Percentiles rank a stretch among this genome's conserved stretches.
These are phyloP conservation scores for Aspergillus ustus DNA, from an alignment of 2,329 filamentous ascomycete genomes.

Conservation along the genomic window DNA sequence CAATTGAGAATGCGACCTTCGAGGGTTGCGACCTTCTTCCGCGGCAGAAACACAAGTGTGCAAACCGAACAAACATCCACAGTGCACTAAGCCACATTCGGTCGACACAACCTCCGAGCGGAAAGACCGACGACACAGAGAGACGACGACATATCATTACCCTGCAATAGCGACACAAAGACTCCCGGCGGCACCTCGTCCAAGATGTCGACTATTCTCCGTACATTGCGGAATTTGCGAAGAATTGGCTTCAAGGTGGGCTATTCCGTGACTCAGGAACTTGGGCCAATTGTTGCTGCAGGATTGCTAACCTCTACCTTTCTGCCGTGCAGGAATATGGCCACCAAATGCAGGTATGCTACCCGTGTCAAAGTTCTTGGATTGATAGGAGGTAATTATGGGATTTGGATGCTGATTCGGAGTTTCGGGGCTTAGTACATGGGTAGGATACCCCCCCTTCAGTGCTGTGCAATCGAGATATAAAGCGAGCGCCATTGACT, in stretches of 20 bases:
- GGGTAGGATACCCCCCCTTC: slow-evolving; percentile 35
- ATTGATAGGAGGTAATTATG: not conserved
- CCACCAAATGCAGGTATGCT: slow-evolving; percentile 83
- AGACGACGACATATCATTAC: slow-evolving; percentile 11
- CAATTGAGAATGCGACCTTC: not conserved
- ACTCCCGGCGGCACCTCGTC: slow-evolving; percentile 28
- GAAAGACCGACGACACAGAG: slow-evolving; percentile 19
- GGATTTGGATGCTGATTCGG: slow-evolving; percentile 28
- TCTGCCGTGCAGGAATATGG: slow-evolving; percentile 72
- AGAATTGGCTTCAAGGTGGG: slow-evolving; percentile 83
- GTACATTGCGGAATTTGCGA: slow-evolving; percentile 86
- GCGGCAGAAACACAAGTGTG: slow-evolving; percentile 17
- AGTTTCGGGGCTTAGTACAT: slow-evolving; percentile 42
- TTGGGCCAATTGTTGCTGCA: slow-evolving; percentile 12
- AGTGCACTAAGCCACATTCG: slow-evolving; percentile 31
- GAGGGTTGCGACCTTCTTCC: not conserved
- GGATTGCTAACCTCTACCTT: slow-evolving; percentile 42
- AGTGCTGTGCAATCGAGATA: not conserved
- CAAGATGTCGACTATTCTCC: slow-evolving; percentile 87
- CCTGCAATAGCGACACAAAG: slow-evolving; percentile 3
- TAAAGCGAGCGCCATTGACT: slow-evolving; percentile 22
- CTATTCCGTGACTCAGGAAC: slow-evolving; percentile 13
- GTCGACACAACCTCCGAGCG: slow-evolving; percentile 27
- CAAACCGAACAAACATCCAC: slow-evolving; percentile 43
- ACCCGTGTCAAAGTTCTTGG: slow-evolving; percentile 14